Evolutionary conservation across 257 asterid species (phyloP).

Genomic region (Solanum verrucosum): DNA sequence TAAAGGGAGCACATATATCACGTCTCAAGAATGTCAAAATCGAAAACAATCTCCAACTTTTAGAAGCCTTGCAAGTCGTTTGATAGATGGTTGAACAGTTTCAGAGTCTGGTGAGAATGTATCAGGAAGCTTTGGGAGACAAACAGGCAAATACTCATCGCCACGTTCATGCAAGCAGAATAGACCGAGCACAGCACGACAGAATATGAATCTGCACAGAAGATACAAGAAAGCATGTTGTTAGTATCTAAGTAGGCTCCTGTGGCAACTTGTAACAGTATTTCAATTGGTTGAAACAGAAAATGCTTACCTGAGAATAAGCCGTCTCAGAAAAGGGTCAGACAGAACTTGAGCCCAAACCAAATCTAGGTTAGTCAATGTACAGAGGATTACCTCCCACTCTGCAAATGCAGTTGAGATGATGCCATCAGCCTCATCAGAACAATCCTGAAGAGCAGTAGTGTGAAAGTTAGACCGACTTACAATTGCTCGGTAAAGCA

Average conservation of each 20-base stretch:
- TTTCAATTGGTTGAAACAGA: background rate
- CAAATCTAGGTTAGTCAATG: conserved; percentile 60
- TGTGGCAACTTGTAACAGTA: background rate
- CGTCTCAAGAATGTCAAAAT: conserved; percentile 1
- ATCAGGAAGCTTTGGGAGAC: conserved; percentile 78
- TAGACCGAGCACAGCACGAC: conserved; percentile 71
- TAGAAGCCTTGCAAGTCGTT: conserved; percentile 54
- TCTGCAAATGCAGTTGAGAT: conserved; percentile 66
- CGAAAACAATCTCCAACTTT: conserved; percentile 56
- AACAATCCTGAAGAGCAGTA: conserved; percentile 40
- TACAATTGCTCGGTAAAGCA: background rate
- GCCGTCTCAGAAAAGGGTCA: conserved; percentile 81
- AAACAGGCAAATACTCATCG: conserved; percentile 51
- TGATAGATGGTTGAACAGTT: conserved; percentile 50
- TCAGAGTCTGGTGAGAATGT: conserved; percentile 48
- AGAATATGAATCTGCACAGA: conserved; percentile 73
- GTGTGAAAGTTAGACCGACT: background rate
- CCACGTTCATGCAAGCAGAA: conserved; percentile 41
- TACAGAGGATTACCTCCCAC: conserved; percentile 92
- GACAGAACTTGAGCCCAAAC: conserved; percentile 92
- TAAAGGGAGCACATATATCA: background rate
- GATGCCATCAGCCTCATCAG: conserved; percentile 41
- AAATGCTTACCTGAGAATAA: conserved; percentile 63
- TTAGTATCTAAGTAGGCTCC: background rate
- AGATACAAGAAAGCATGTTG: background rate